phyloP scores from a whole-genome alignment of 495 filamentous ascomycete genomes.

The Aspergillus cavernicola region DNA sequence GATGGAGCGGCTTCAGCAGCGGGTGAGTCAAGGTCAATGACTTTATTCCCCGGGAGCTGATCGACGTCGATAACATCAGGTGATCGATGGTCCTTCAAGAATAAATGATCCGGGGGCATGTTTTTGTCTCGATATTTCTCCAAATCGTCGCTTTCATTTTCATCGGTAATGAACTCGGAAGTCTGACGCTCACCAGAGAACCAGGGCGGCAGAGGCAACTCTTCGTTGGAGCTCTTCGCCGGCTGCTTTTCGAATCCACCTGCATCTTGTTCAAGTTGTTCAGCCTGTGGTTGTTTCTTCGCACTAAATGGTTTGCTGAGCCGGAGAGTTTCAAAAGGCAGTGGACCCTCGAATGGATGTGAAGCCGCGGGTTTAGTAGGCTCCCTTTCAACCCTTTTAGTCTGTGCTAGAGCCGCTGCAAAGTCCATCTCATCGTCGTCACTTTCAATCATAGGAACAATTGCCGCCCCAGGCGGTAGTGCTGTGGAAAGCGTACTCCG shows the following conservation, averaged over 20 bases:
- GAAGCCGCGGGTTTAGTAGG: slow-evolving; percentile 12
- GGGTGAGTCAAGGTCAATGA: slow-evolving; percentile 43
- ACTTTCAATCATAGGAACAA: slow-evolving; percentile 27
- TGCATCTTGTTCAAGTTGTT: slow-evolving; percentile 47
- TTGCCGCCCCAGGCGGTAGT: slow-evolving; percentile 9
- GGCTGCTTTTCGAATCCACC: slow-evolving; percentile 66
- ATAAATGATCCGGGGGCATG: slow-evolving; percentile 31
- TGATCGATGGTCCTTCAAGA: slow-evolving; percentile 39
- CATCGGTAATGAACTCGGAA: slow-evolving; percentile 34
- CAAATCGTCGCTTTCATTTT: slow-evolving; percentile 20
- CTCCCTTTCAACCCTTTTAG: slow-evolving; percentile 31
- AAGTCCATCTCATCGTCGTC: slow-evolving; percentile 46
- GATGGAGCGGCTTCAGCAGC: slow-evolving; percentile 7
- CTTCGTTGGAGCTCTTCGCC: slow-evolving; percentile 44
- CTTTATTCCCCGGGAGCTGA: slow-evolving; percentile 27
- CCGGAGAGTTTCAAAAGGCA: slow-evolving; percentile 86
- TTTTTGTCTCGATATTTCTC: slow-evolving; percentile 19
- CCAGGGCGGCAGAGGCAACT: slow-evolving; percentile 80
- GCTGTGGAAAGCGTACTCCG: slow-evolving; percentile 16
- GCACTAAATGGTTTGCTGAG: slow-evolving; percentile 56
- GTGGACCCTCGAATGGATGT: slow-evolving; percentile 61
- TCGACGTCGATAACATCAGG: slow-evolving; percentile 48
- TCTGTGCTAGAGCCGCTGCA: slow-evolving; percentile 38
- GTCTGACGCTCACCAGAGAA: slow-evolving; percentile 46
- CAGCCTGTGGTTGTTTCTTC: slow-evolving; percentile 33